Conservation (phyloP, 331 rosid species). For the Rhamnella rubrinervis region DNA sequence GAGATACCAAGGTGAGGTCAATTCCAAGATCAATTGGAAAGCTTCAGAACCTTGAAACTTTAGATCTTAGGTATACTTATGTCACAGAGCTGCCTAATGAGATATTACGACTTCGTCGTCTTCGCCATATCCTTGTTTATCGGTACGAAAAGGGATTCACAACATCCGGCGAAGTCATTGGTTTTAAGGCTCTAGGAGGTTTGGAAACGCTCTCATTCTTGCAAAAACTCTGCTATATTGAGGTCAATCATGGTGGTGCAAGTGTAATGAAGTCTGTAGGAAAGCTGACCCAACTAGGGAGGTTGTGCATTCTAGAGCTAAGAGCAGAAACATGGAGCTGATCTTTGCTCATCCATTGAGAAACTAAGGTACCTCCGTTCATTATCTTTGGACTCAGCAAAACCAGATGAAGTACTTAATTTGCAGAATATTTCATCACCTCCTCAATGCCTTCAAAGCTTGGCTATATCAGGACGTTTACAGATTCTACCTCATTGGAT, state of each 20-base stretch:
- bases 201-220: slow-evolving; percentile 3
- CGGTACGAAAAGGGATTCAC: background rate
- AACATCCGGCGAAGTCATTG: background rate
- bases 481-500: slow-evolving; percentile 16
- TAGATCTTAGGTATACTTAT: too few species aligned
- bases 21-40: too few species aligned
- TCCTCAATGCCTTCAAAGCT: slow-evolving; percentile 12
- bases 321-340: slow-evolving; percentile 14
- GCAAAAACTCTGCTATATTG: slow-evolving; percentile 19
- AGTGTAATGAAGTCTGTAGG: slow-evolving; percentile 4
- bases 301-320: slow-evolving; percentile 10
- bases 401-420: slow-evolving; percentile 12
- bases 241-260: background rate
- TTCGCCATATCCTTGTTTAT: background rate
- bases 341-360: slow-evolving; percentile 16
- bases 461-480: slow-evolving; percentile 15
- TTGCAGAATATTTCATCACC: slow-evolving; percentile 14
- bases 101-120: too few species aligned
- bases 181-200: slow-evolving; percentile 11
- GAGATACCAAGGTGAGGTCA: too few species aligned
- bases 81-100: too few species aligned
- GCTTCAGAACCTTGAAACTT: too few species aligned
- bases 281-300: slow-evolving; percentile 16
- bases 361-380: slow-evolving; percentile 8
- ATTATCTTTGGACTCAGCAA: slow-evolving; percentile 5